Evolutionary conservation across 1,139 yeast species (phyloP).

Genomic region (Pichiaceae sp.): DNA sequence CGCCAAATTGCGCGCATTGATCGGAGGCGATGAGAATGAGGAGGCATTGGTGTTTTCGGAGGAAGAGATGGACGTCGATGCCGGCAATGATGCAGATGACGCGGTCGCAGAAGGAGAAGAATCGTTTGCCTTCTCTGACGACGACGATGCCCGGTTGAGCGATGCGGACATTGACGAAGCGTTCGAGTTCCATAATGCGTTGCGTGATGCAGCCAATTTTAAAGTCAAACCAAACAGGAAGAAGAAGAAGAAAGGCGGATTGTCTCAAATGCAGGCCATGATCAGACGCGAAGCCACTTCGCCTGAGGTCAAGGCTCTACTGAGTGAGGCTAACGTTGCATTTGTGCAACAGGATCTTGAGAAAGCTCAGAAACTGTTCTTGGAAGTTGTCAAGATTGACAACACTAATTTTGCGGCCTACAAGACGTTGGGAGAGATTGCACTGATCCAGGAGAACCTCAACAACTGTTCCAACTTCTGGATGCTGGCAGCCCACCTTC

Average conservation of each 20-base stretch:
- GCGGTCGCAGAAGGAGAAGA: slow-evolving; percentile 12
- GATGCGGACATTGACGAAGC: slow-evolving; percentile 32
- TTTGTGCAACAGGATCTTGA: slow-evolving; percentile 61
- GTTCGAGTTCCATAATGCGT: slow-evolving; percentile 48
- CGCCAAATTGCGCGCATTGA: slow-evolving; percentile 20
- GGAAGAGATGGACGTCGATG: slow-evolving; percentile 12
- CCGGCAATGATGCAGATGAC: slow-evolving; percentile 10
- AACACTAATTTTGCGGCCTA: slow-evolving; percentile 76
- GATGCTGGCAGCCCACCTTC: slow-evolving; percentile 77
- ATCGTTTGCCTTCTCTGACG: slow-evolving; percentile 20
- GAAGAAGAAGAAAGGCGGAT: slow-evolving; percentile 24
- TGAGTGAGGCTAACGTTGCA: slow-evolving; percentile 73
- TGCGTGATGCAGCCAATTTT: slow-evolving; percentile 57
- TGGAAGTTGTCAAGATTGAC: slow-evolving; percentile 71
- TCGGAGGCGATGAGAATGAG: slow-evolving; percentile 28
- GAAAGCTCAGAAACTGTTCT: slow-evolving; percentile 56
- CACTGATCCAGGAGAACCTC: slow-evolving; percentile 55
- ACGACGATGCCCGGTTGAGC: slow-evolving; percentile 19
- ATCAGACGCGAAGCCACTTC: slow-evolving; percentile 42
- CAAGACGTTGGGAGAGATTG: slow-evolving; percentile 78
- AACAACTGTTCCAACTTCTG: slow-evolving; percentile 75
- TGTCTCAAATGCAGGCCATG: slow-evolving; percentile 27
- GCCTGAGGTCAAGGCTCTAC: slow-evolving; percentile 59
- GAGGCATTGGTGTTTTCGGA: slow-evolving; percentile 19
- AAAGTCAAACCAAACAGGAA: slow-evolving; percentile 38